Conservation (phyloP, 768 basidiomycete species). For the Agaricus subrufescens region DNA sequence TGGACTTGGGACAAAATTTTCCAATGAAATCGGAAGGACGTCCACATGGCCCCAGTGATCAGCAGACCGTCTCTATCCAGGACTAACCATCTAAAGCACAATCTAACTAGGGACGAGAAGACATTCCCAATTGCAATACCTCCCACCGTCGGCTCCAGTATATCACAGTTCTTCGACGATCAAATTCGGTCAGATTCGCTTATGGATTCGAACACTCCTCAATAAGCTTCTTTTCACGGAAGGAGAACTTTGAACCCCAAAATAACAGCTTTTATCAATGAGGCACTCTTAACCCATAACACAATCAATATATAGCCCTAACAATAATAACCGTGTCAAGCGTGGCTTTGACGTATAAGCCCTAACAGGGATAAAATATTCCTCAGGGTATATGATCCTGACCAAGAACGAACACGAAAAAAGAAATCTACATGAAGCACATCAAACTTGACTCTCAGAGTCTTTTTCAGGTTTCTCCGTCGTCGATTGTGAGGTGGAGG, state of each 20-base stretch:
- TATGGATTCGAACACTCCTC: neutral
- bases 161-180: neutral
- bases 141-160: neutral
- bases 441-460: conserved; percentile 3
- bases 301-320: neutral
- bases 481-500: conserved; percentile 15
- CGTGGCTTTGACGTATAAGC: neutral
- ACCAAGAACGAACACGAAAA: neutral
- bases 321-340: neutral
- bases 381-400: neutral
- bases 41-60: no score
- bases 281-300: neutral
- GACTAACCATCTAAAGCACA: no score
- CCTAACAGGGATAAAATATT: neutral
- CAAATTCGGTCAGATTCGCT: neutral
- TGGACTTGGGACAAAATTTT: no score
- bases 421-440: neutral
- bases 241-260: neutral
- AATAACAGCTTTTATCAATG: neutral
- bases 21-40: no score
- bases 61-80: no score
- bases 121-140: no score
- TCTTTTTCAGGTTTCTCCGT: conserved; percentile 11
- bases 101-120: no score
- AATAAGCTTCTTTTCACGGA: neutral